Evolutionary conservation across 495 filamentous ascomycete genomes (phyloP), one percentile per base, ranked within the genome.

Genomic region (Recurvomyces mirabilis): DNA sequence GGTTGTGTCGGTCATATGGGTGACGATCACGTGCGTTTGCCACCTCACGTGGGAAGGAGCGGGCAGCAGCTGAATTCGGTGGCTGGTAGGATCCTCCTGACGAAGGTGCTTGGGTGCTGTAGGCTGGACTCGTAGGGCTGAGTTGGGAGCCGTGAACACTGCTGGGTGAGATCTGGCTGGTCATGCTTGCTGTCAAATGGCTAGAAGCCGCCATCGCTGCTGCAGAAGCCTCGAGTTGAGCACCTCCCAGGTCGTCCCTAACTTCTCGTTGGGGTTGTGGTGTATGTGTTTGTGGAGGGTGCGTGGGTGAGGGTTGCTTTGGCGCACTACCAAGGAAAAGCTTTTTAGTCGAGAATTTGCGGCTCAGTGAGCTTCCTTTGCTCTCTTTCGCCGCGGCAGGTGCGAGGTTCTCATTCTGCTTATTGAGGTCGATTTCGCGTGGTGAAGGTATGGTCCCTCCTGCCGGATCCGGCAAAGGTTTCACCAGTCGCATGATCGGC

Each of bases 341-440:
- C 65, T 86, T 82, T 67, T 95, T 94, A 35, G 79, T 86, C 24
- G 91, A 95, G 60, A 91, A 91, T 47, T 87, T 83, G 49, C 86
- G 73, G 36, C 80, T 82, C 30, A 87, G 62, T 15, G 73, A 70
- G 48, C 63, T 70, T 38, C 65, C 66, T 0, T 64, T 62, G 21
- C 66, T 65, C 53, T 70, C 49, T n/a, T n/a, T n/a, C 38, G 54
- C 18, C 12, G 14, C 56, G 36, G 56, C 49, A 13, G 50, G 48
- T 21, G 53, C 46, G 31, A 49, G 35, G 18, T 51, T 48, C 12
- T 54, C 45, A 29, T 46, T 47, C 38, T 53, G 62, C 41, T 54
- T 54, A 3, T 32, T 19, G 1, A 42, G 15, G 12, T 49, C 51
- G 7, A 44, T 25, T 37, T 65, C 63, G 22, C 69, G 62, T 30